Evolutionary conservation across 129 eudicot genomes (phyloP).

Genomic region (Lactuca saligna): DNA sequence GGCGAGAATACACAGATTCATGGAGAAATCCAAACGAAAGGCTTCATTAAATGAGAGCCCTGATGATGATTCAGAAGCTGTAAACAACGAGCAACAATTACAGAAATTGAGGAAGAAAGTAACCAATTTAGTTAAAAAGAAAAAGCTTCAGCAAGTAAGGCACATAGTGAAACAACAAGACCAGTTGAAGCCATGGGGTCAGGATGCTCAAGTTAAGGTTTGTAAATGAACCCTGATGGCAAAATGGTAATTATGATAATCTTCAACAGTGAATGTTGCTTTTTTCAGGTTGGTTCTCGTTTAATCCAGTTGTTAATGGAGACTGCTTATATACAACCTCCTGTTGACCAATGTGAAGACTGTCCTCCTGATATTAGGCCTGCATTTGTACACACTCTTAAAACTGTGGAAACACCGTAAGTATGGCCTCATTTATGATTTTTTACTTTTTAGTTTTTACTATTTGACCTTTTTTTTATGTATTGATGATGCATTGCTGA

Average conservation of each 20-base stretch:
- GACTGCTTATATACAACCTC: slow-evolving; percentile 95
- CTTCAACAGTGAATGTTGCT: background rate
- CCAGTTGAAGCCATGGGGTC: slow-evolving; percentile 84
- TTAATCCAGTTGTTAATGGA: slow-evolving; percentile 76
- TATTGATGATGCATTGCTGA: background rate
- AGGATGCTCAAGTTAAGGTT: slow-evolving; percentile 86
- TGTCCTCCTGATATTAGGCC: slow-evolving; percentile 91
- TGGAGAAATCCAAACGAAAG: slow-evolving; percentile 70
- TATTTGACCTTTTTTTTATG: background rate
- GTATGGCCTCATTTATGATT: slow-evolving; percentile 33
- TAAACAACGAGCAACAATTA: slow-evolving; percentile 39
- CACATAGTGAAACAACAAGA: slow-evolving; percentile 66
- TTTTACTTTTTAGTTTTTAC: background rate
- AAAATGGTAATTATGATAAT: background rate
- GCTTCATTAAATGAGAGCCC: slow-evolving; percentile 42
- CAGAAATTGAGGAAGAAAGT: slow-evolving; percentile 69
- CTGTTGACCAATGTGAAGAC: slow-evolving; percentile 72
- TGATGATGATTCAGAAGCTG: slow-evolving; percentile 48
- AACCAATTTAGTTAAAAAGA: slow-evolving; percentile 60
- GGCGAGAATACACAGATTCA: slow-evolving; percentile 71
- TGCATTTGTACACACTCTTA: slow-evolving; percentile 78
- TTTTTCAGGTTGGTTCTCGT: slow-evolving; percentile 73
- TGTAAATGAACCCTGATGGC: slow-evolving; percentile 29
- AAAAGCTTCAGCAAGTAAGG: slow-evolving; percentile 58
- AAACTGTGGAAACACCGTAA: slow-evolving; percentile 68